Evolutionary conservation across 2,329 filamentous ascomycete genomes (phyloP).

Genomic region (Aspergillus tubingensis): DNA sequence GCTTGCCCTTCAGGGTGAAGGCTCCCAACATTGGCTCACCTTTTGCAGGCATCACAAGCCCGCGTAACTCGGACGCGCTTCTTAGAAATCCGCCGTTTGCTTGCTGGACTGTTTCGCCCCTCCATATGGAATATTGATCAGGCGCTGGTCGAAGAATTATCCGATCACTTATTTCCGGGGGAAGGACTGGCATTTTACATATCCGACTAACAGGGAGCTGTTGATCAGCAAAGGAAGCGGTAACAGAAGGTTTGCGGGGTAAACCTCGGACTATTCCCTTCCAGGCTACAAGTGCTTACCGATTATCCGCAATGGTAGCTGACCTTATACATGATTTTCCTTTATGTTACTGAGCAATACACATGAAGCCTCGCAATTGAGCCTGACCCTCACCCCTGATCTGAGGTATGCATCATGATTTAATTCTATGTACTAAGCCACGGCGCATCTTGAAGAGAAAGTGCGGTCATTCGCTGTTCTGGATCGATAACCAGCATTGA

Average conservation of each 20-base stretch:
- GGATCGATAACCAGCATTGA: too few species aligned
- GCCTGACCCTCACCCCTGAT: too few species aligned
- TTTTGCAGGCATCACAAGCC: constrained; percentile 20
- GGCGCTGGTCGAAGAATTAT: not conserved
- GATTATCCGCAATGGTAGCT: too few species aligned
- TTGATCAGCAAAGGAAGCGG: not conserved
- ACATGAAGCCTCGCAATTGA: too few species aligned
- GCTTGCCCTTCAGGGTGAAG: not conserved
- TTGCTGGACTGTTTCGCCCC: not conserved
- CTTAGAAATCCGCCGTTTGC: constrained; percentile 16
- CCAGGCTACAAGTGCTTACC: not conserved
- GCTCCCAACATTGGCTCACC: not conserved
- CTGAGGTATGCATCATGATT: too few species aligned
- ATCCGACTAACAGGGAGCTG: not conserved
- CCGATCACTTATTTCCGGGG: not conserved
- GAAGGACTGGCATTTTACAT: not conserved
- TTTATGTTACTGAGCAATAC: too few species aligned
- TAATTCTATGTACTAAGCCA: too few species aligned
- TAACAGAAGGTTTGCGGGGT: not conserved
- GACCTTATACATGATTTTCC: too few species aligned
- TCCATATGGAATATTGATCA: constrained; percentile 7
- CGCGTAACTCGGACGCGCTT: constrained; percentile 20
- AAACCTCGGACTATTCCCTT: not conserved
- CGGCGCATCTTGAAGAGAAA: too few species aligned
- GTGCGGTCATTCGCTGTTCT: too few species aligned